Percentiles rank a stretch among this genome's conserved stretches.
Evolutionary conservation across 257 asterid species (phyloP).

Genomic region (Plantago ovata): DNA sequence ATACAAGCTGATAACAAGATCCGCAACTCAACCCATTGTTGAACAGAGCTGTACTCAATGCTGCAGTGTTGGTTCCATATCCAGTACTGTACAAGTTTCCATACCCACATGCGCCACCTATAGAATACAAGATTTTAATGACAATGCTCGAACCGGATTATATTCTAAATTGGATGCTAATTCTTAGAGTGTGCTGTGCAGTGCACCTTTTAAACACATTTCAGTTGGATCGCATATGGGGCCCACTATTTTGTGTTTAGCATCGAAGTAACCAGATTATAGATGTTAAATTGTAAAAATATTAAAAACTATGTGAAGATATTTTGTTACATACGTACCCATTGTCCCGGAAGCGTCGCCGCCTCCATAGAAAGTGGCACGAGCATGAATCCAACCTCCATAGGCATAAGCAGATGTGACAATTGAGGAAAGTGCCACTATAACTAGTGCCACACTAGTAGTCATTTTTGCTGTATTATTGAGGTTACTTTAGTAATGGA

Average conservation of each 20-base stretch:
- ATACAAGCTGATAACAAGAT: conserved; percentile 60
- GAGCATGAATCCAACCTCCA: conserved; percentile 88
- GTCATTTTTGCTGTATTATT: conserved; percentile 32
- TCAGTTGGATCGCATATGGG: too few relatives aligned
- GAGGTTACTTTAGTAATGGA: neutral
- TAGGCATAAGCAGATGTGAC: conserved; percentile 39
- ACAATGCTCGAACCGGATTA: too few relatives aligned
- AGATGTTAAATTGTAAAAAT: neutral
- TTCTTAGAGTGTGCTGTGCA: too few relatives aligned
- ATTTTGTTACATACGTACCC: conserved; percentile 42
- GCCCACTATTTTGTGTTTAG: too few relatives aligned
- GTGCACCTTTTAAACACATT: too few relatives aligned
- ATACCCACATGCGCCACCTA: conserved; percentile 96
- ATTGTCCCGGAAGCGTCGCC: conserved; percentile 97
- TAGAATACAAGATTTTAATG: neutral
- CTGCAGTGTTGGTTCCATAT: conserved; percentile 82
- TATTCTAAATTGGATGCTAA: too few relatives aligned
- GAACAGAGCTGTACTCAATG: conserved; percentile 76
- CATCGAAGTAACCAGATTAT: too few relatives aligned
- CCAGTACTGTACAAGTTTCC: conserved; percentile 86
- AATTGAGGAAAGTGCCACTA: conserved; percentile 42
- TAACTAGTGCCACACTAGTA: conserved; percentile 29
- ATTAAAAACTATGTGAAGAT: neutral
- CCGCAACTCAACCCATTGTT: conserved; percentile 86
- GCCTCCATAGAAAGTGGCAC: conserved; percentile 93